Conservation (phyloP, 352 stramenopile species). For the Phytopythium ostracodes region DNA sequence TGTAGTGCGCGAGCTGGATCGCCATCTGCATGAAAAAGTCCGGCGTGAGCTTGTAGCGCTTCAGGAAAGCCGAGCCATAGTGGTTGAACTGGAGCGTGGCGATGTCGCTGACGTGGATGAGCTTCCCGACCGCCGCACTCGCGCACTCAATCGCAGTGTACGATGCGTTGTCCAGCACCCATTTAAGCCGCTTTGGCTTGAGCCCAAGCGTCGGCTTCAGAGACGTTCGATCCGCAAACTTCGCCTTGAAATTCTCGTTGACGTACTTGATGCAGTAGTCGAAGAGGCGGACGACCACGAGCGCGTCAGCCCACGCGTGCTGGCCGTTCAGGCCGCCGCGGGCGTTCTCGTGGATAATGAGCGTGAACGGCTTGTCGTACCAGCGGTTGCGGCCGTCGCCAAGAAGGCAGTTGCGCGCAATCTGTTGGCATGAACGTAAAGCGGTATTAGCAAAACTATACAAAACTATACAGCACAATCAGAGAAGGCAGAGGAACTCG, state of each 20-base stretch:
- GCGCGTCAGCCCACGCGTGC: slow-evolving; percentile 97
- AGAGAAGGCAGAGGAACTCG: background rate
- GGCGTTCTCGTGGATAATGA: slow-evolving; percentile 96
- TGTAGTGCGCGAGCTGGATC: slow-evolving; percentile 97
- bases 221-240: slow-evolving; percentile 70
- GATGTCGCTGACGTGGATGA: slow-evolving; percentile 91
- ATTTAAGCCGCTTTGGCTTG: slow-evolving; percentile 72
- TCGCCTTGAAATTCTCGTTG: slow-evolving; percentile 88
- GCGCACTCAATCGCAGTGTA: slow-evolving; percentile 84
- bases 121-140: slow-evolving; percentile 86
- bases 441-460: background rate
- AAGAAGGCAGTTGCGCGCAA: slow-evolving; percentile 79
- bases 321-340: slow-evolving; percentile 95
- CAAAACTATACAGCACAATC: background rate
- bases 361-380: slow-evolving; percentile 98
- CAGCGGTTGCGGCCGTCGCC: slow-evolving; percentile 94
- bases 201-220: slow-evolving; percentile 60
- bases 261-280: slow-evolving; percentile 93
- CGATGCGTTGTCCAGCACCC: slow-evolving; percentile 79
- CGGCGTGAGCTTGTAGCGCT: slow-evolving; percentile 93
- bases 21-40: slow-evolving; percentile 97
- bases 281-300: slow-evolving; percentile 93
- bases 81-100: slow-evolving; percentile 90
- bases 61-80: slow-evolving; percentile 91
- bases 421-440: slow-evolving; percentile 17